phyloP scores from a whole-genome alignment of 2,329 filamentous ascomycete genomes.

The Beauveria sp. region DNA sequence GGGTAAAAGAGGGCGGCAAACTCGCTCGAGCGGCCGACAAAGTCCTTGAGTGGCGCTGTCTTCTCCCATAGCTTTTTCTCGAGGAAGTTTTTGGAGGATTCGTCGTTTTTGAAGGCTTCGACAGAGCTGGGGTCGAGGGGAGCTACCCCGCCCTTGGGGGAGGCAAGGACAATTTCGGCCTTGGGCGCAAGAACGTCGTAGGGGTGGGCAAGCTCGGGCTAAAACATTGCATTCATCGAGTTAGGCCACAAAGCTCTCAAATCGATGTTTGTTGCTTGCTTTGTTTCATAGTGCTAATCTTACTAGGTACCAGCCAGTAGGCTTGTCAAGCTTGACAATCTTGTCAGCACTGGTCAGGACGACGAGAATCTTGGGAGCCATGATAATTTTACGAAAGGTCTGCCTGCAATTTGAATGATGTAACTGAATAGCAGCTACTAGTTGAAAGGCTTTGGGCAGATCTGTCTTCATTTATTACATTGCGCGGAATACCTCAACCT shows the following conservation, averaged over 20 bases:
- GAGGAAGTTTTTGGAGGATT: slow-evolving; percentile 45
- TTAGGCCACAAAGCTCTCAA: neutral
- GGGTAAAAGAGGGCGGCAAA: slow-evolving; percentile 56
- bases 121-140: slow-evolving; percentile 55
- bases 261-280: neutral
- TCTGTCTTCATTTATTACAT: too few species aligned
- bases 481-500: neutral
- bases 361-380: slow-evolving; percentile 58
- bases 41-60: slow-evolving; percentile 49
- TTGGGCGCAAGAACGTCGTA: slow-evolving; percentile 49
- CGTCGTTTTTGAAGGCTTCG: slow-evolving; percentile 45
- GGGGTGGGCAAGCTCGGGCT: slow-evolving; percentile 59
- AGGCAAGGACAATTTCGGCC: slow-evolving; percentile 49
- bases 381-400: slow-evolving; percentile 19
- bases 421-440: too few species aligned
- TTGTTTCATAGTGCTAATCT: slow-evolving; percentile 11
- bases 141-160: slow-evolving; percentile 52
- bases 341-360: slow-evolving; percentile 58
- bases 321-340: slow-evolving; percentile 39
- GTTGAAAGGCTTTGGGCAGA: too few species aligned
- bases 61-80: slow-evolving; percentile 55
- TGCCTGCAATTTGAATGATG: neutral
- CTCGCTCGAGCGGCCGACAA: slow-evolving; percentile 48
- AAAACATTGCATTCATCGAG: neutral
- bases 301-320: slow-evolving; percentile 67